These are phyloP conservation scores for Populus simonii DNA, from an alignment of 345 rosid species.

Conservation along the genomic window DNA sequence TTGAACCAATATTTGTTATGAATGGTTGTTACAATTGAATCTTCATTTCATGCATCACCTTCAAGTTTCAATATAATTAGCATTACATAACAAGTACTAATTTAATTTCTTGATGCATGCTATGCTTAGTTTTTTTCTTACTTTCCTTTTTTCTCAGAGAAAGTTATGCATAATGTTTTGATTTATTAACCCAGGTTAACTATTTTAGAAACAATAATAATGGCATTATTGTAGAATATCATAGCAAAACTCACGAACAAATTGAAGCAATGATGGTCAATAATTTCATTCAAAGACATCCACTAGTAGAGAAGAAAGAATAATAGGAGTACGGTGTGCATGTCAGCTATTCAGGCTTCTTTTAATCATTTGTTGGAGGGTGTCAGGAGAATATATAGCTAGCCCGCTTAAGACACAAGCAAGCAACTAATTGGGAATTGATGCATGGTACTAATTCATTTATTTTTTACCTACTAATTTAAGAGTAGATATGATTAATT, in stretches of 20 bases:
- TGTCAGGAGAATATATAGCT: conserved; percentile 7
- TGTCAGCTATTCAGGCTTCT: conserved; percentile 16
- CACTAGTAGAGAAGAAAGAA: conserved; percentile 17
- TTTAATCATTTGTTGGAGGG: conserved; percentile 23
- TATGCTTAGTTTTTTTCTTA: too few species aligned
- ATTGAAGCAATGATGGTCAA: not conserved
- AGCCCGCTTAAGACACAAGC: not conserved
- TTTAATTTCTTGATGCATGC: not conserved
- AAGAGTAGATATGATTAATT: not conserved
- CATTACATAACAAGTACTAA: not conserved
- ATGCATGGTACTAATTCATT: not conserved
- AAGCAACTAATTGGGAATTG: not conserved
- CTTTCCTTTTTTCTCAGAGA: not conserved
- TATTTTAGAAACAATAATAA: not conserved
- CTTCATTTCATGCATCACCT: not conserved
- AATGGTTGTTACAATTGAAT: not conserved
- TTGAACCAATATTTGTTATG: not conserved
- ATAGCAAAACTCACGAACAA: not conserved
- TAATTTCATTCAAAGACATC: conserved; percentile 6
- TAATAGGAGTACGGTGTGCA: conserved; percentile 14
- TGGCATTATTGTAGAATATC: not conserved
- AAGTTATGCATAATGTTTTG: not conserved
- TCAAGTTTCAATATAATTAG: not conserved
- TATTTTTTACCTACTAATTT: not conserved
- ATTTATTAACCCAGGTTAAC: not conserved